Evolutionary conservation across 768 basidiomycete genomes (phyloP).

Genomic region (Phlebiopsis flavidoalba): DNA sequence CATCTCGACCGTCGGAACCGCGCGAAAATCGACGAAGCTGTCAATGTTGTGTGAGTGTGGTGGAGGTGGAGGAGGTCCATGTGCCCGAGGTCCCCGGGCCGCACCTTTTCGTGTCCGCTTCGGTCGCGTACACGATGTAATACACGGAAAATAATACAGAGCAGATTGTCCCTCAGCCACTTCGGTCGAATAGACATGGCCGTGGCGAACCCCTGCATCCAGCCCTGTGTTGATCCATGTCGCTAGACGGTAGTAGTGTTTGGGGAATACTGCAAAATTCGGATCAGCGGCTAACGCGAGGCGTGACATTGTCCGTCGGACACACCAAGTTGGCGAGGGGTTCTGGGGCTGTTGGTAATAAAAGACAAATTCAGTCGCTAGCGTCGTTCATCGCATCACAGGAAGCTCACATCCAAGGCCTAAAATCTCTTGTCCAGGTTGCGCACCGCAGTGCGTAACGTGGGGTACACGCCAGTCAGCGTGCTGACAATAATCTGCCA

Average conservation of each 20-base stretch:
- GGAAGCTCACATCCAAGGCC: slow-evolving; percentile 67
- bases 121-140: slow-evolving; percentile 85
- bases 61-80: neutral
- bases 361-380: slow-evolving; percentile 7
- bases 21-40: slow-evolving; percentile 89
- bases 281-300: neutral
- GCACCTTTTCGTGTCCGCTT: slow-evolving; percentile 95
- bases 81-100: slow-evolving; percentile 9
- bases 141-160: slow-evolving; percentile 84
- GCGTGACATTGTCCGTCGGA: slow-evolving; percentile 7
- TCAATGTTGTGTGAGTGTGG: neutral
- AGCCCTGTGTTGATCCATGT: slow-evolving; percentile 92
- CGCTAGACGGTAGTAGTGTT: slow-evolving; percentile 93
- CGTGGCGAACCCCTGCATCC: slow-evolving; percentile 96
- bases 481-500: slow-evolving; percentile 92
- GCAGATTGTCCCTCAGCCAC: slow-evolving; percentile 84
- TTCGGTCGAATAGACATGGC: slow-evolving; percentile 90
- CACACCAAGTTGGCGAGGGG: slow-evolving; percentile 83
- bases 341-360: slow-evolving; percentile 77
- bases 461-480: slow-evolving; percentile 79
- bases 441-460: too few relatives aligned
- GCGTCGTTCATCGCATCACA: neutral
- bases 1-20: slow-evolving; percentile 95
- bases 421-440: slow-evolving; percentile 80
- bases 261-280: slow-evolving; percentile 72